Percentiles rank a stretch among this genome's conserved stretches.
These are phyloP conservation scores for Cyberlindnera xylosilytica DNA, from an alignment of 805 yeast genomes.

Conservation along the genomic window DNA sequence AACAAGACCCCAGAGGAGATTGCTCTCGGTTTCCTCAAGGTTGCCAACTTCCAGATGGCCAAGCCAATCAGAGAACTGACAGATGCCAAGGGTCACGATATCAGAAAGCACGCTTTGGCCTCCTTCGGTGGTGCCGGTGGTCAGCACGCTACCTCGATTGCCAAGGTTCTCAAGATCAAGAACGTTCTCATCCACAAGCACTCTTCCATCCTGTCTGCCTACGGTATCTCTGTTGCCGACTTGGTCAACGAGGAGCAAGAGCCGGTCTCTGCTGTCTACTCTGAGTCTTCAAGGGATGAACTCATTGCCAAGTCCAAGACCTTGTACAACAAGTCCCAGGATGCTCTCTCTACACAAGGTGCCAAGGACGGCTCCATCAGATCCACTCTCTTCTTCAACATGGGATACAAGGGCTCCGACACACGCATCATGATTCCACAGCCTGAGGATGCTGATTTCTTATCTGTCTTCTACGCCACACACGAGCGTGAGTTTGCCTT, in stretches of 20 bases:
- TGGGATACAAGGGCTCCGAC: slow-evolving; percentile 46
- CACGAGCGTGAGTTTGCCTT: slow-evolving; percentile 38
- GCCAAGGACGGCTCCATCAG: slow-evolving; percentile 24
- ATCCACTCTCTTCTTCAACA: slow-evolving; percentile 33
- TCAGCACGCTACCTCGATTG: slow-evolving; percentile 43
- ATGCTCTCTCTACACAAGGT: slow-evolving; percentile 24
- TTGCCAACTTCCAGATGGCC: slow-evolving; percentile 46
- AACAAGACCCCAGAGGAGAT: slow-evolving; percentile 39
- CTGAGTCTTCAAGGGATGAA: slow-evolving; percentile 20
- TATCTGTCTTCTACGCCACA: slow-evolving; percentile 26
- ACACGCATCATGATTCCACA: slow-evolving; percentile 37
- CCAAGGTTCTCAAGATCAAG: slow-evolving; percentile 38
- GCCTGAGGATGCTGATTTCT: slow-evolving; percentile 27
- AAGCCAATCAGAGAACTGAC: slow-evolving; percentile 45
- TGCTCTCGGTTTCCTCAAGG: slow-evolving; percentile 44
- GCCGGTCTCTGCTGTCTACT: slow-evolving; percentile 27
- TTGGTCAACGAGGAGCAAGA: slow-evolving; percentile 29
- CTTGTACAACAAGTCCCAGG: slow-evolving; percentile 12
- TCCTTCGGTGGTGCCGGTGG: slow-evolving; percentile 52
- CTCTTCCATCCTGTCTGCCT: slow-evolving; percentile 46
- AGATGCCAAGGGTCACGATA: slow-evolving; percentile 43
- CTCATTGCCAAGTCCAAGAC: slow-evolving; percentile 11
- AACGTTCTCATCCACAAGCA: slow-evolving; percentile 43
- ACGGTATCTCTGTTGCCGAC: slow-evolving; percentile 43
- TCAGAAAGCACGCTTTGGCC: slow-evolving; percentile 40